These are phyloP conservation scores for Hemileccinum impolitum DNA, from an alignment of 768 basidiomycete genomes.

Conservation along the genomic window DNA sequence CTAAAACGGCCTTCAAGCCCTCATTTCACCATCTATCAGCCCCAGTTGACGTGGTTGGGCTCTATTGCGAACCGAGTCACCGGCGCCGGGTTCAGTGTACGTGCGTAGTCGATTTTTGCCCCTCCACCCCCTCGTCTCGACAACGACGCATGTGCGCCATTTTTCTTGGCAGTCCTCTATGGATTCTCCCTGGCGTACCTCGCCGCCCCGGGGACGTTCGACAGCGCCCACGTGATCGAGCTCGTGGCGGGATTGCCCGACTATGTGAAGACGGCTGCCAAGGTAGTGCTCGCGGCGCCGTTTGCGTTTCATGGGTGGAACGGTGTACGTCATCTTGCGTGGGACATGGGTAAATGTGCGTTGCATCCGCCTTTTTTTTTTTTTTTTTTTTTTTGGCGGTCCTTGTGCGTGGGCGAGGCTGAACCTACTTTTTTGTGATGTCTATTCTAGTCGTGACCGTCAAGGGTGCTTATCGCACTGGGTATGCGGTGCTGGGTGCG, in stretches of 20 bases:
- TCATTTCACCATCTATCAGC: conserved; percentile 96
- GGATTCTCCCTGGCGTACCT: conserved; percentile 86
- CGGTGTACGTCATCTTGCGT: conserved; percentile 84
- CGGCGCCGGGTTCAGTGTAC: conserved; percentile 72
- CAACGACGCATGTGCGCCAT: no score
- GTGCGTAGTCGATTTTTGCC: conserved; percentile 42
- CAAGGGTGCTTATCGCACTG: conserved; percentile 76
- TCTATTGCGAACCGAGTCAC: conserved; percentile 89
- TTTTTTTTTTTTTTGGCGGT: no score
- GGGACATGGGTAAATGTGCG: conserved; percentile 90
- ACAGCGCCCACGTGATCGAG: conserved; percentile 74
- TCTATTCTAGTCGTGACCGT: conserved; percentile 62
- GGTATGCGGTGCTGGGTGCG: conserved; percentile 80
- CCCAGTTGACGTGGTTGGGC: conserved; percentile 84
- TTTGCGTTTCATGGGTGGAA: conserved; percentile 92
- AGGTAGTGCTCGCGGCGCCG: conserved; percentile 76
- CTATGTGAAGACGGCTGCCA: conserved; percentile 70
- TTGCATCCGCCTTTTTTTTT: conserved; percentile 16
- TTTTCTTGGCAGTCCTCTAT: conserved; percentile 64
- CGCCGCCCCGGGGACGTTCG: conserved; percentile 74
- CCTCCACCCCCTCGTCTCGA: no score
- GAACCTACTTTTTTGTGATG: no score
- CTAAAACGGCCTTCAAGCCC: conserved; percentile 86
- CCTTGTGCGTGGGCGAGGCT: neutral
- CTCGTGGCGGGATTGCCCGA: conserved; percentile 69